Percentiles rank a stretch among this genome's conserved stretches.
These are phyloP conservation scores for Globisporangium mamillatum DNA, from an alignment of 352 stramenopile species.

Conservation along the genomic window DNA sequence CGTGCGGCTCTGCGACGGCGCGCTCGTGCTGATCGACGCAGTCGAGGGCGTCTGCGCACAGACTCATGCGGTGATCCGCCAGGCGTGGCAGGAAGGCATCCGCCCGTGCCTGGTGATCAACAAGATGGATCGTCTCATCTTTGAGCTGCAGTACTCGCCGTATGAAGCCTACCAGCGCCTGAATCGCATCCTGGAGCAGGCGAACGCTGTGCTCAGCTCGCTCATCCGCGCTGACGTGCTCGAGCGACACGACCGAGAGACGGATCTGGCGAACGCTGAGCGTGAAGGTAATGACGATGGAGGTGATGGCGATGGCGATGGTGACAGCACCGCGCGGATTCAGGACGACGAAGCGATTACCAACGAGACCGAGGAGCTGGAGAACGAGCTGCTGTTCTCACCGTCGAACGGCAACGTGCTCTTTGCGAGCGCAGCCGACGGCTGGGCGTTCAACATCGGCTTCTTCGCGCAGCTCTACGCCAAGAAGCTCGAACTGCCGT, in stretches of 20 bases:
- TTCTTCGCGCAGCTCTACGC: constrained; percentile 75
- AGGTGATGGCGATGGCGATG: constrained; percentile 9
- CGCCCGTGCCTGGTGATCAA: constrained; percentile 96
- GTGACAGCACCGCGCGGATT: constrained; percentile 1
- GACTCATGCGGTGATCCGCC: constrained; percentile 92
- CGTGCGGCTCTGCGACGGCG: constrained; percentile 93
- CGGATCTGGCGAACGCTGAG: constrained; percentile 21
- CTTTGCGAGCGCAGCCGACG: constrained; percentile 90
- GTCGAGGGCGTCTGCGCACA: constrained; percentile 96
- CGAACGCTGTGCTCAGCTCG: constrained; percentile 81
- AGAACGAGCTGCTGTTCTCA: constrained; percentile 83
- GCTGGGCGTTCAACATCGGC: constrained; percentile 91
- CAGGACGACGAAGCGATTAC: constrained; percentile 54
- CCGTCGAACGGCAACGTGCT: constrained; percentile 90
- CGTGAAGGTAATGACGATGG: neutral
- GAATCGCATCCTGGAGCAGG: constrained; percentile 90
- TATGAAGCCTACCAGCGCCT: constrained; percentile 93
- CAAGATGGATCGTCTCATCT: constrained; percentile 96
- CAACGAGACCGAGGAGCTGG: constrained; percentile 59
- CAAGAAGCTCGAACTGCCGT: constrained; percentile 66
- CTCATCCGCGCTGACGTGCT: constrained; percentile 78
- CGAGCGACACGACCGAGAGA: constrained; percentile 51
- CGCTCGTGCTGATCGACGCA: constrained; percentile 94
- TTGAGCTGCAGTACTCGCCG: constrained; percentile 90
- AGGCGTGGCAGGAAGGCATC: constrained; percentile 93